phyloP scores from a whole-genome alignment of 2,329 filamentous ascomycete genomes.

The Intubia oerlemansii region DNA sequence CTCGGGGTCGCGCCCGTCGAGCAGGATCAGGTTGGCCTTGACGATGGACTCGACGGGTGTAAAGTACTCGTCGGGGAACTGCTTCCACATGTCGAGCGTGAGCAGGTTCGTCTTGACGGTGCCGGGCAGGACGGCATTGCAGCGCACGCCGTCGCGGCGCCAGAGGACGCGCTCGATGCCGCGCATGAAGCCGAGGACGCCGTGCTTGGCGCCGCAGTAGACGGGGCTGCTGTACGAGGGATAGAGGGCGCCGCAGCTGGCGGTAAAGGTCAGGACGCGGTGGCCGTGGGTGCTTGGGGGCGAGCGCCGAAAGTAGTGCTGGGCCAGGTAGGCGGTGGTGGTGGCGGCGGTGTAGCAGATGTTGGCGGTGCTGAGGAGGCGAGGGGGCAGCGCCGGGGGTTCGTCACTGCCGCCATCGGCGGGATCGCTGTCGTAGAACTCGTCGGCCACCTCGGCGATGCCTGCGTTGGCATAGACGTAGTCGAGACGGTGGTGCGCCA shows the following conservation, averaged over 20 bases:
- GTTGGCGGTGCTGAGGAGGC: too few relatives aligned
- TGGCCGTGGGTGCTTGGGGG: constrained; percentile 4
- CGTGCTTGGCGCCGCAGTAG: constrained; percentile 14
- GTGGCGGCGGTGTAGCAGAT: too few relatives aligned
- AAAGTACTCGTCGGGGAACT: constrained; percentile 12
- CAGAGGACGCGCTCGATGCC: constrained; percentile 11
- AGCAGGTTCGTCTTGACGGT: constrained; percentile 13
- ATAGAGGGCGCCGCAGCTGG: constrained; percentile 13
- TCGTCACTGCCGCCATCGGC: too few relatives aligned
- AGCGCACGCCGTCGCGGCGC: constrained; percentile 11
- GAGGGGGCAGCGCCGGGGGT: too few relatives aligned
- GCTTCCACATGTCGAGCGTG: constrained; percentile 10
- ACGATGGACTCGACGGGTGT: constrained; percentile 7
- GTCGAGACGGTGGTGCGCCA: too few relatives aligned
- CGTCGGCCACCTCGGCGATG: too few relatives aligned
- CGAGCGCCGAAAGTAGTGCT: too few relatives aligned
- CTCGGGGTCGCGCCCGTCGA: constrained; percentile 2
- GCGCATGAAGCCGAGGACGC: constrained; percentile 15
- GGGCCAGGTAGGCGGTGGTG: too few relatives aligned
- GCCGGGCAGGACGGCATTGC: constrained; percentile 14
- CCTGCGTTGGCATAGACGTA: too few relatives aligned
- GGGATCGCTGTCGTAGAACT: too few relatives aligned
- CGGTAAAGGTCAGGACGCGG: constrained; percentile 12
- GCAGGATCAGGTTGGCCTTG: constrained; percentile 2
- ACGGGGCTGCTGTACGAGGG: constrained; percentile 12